Evolutionary conservation across 257 asterid species (phyloP).

Genomic region (Plantago elongata): DNA sequence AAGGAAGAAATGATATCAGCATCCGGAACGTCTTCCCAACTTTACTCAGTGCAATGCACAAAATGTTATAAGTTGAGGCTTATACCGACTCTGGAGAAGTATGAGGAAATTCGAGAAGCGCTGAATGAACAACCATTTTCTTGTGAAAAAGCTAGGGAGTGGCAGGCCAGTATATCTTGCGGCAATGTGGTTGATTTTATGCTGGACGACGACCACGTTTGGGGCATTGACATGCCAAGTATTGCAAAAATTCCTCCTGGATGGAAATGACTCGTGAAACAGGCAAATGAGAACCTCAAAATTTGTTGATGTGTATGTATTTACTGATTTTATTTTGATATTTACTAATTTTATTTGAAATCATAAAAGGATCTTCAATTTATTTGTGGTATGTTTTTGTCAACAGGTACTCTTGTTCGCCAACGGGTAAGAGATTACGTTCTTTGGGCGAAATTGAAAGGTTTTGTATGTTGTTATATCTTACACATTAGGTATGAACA

Average conservation of each 20-base stretch:
- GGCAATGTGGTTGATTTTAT: slow-evolving; percentile 29
- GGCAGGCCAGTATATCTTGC: slow-evolving; percentile 63
- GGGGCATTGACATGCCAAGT: slow-evolving; percentile 48
- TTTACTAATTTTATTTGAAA: not conserved
- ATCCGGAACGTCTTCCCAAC: no score
- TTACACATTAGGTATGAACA: no score
- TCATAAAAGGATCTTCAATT: no score
- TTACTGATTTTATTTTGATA: not conserved
- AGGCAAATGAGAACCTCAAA: slow-evolving; percentile 39
- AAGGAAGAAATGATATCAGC: no score
- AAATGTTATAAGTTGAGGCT: slow-evolving; percentile 57
- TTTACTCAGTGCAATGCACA: slow-evolving; percentile 39
- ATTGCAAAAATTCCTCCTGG: slow-evolving; percentile 37
- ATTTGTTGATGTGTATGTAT: slow-evolving; percentile 43
- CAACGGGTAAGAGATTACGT: slow-evolving; percentile 32
- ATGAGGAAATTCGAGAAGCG: slow-evolving; percentile 42
- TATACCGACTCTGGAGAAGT: slow-evolving; percentile 36
- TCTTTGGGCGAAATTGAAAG: slow-evolving; percentile 33
- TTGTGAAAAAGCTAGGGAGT: slow-evolving; percentile 59
- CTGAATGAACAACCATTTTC: slow-evolving; percentile 35
- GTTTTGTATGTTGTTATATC: slow-evolving; percentile 8
- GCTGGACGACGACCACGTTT: slow-evolving; percentile 24
- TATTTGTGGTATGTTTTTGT: not conserved
- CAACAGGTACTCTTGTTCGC: slow-evolving; percentile 33
- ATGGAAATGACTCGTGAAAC: slow-evolving; percentile 37